Conservation (phyloP, 176 grass and related monocot genomes). For the Carex scoparia region DNA sequence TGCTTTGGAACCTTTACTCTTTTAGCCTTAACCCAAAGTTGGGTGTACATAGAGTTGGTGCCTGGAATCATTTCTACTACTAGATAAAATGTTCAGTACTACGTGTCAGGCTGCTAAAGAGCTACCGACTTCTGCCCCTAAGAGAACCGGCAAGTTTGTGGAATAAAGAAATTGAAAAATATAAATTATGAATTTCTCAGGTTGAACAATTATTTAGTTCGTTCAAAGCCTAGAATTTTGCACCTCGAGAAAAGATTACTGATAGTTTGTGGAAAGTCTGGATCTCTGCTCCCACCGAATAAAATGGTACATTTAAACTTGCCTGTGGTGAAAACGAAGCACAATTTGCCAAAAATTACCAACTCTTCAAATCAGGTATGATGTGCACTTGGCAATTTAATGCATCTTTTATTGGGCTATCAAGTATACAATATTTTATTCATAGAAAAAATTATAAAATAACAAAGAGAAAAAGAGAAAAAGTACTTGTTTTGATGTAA, state of each 20-base stretch:
- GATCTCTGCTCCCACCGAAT: background rate
- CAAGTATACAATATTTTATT: too few species aligned
- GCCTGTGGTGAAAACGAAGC: slow-evolving; percentile 2
- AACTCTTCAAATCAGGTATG: background rate
- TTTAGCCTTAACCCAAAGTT: too few species aligned
- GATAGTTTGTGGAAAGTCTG: background rate
- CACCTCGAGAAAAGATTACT: background rate
- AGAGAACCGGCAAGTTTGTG: slow-evolving; percentile 7
- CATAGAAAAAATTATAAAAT: too few species aligned
- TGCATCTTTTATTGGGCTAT: background rate
- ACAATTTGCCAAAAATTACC: background rate
- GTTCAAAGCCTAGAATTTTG: slow-evolving; percentile 2
- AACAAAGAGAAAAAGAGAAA: too few species aligned
- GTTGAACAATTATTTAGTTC: background rate
- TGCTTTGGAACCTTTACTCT: too few species aligned
- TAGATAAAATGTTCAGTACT: background rate
- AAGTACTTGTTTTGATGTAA: too few species aligned
- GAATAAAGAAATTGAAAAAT: background rate
- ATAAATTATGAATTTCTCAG: background rate
- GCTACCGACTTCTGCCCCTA: slow-evolving; percentile 17
- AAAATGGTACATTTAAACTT: background rate
- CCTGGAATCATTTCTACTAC: too few species aligned
- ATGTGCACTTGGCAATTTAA: background rate
- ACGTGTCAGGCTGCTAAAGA: slow-evolving; percentile 17
- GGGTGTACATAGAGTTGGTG: too few species aligned